Evolutionary conservation across 2,329 filamentous ascomycete genomes (phyloP), one percentile per base, ranked within the genome.

Genomic region (Orbilia ellipsospora): DNA sequence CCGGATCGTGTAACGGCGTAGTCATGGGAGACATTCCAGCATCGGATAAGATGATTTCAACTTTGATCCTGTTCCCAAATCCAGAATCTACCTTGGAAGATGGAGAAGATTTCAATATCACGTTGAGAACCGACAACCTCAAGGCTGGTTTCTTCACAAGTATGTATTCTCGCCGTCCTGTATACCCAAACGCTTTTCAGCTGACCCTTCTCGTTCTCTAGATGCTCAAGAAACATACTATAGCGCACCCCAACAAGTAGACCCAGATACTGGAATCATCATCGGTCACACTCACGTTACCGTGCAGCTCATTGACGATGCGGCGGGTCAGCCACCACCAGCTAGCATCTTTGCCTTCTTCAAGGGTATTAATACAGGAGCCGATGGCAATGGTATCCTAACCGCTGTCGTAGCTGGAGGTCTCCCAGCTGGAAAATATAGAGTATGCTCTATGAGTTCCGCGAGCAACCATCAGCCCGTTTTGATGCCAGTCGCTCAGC

Each of bases 391-490:
- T 1, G 88, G 88, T 60, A 82, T 84, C 4, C 83, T 90, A 10
- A 81, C 83, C 12, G 86, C 88, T 45, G 82, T 80, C 1, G 88
- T 90, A 23, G 82, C 83, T 0, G 87, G 85, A 68, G 89, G 88
- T 79, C 86, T 90, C 1, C 87, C 88, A 2, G 83, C 84, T 2
- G 88, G 88, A 42, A 88, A 87, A 83, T 90, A 90, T 83, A 87
- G 89, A 78, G 82, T 89, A 76, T 90, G 89, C 84, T 88, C 86
- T 79, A 89, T 90, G 86, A 84, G 85, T 28, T 82, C 85, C 74
- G 83, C 89, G n/a, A 83, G 87, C 78, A 90, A 90, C 84, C 89
- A 90, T 80, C 88, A 90, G 83, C 87, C 88, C 68, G 87, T 89
- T 8, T 80, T 89, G 65, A 90, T 90, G 88, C 88, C 88, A 61